A percentile compares a stretch with the other conserved stretches of the same genome.
Conservation (phyloP, 1,284 basidiomycete genomes). For the Tremellales sp. region DNA sequence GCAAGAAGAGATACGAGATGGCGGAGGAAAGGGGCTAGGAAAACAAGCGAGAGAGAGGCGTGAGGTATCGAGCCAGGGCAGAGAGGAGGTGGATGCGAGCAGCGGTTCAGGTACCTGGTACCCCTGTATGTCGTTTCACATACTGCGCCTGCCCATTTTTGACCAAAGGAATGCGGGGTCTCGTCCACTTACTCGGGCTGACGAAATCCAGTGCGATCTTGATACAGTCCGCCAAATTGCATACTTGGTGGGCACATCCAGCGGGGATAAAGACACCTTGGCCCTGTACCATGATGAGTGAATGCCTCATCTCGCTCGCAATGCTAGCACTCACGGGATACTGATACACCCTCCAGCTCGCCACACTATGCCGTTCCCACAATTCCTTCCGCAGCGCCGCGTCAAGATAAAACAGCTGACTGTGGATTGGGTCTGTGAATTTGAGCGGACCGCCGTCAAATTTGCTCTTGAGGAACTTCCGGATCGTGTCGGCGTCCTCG, state of each 20-base stretch:
- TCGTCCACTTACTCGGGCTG: conserved; percentile 59
- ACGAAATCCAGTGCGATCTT: conserved; percentile 97
- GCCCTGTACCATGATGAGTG: conserved; percentile 53
- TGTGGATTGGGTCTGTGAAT: conserved; percentile 79
- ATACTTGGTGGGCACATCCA: conserved; percentile 88
- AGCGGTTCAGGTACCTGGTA: no score
- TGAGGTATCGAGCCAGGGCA: no score
- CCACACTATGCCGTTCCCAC: conserved; percentile 64
- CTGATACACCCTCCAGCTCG: conserved; percentile 80
- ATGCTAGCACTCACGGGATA: conserved; percentile 52
- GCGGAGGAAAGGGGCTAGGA: no score
- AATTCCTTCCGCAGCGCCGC: conserved; percentile 63
- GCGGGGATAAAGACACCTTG: conserved; percentile 94
- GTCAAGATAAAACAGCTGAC: conserved; percentile 83
- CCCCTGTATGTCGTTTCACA: no score
- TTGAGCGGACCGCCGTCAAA: conserved; percentile 28
- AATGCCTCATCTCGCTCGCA: no score
- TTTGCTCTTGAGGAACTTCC: conserved; percentile 62
- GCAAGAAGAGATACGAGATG: no score
- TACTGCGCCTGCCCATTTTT: no score
- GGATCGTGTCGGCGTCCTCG: conserved; percentile 72
- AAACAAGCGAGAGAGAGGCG: no score
- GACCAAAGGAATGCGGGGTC: no score
- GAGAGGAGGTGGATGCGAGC: no score
- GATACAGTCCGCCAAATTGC: conserved; percentile 76